Evolutionary conservation across 163 green algal species (phyloP), one percentile per base, ranked within the genome.

Genomic region (Volvox carteri): DNA sequence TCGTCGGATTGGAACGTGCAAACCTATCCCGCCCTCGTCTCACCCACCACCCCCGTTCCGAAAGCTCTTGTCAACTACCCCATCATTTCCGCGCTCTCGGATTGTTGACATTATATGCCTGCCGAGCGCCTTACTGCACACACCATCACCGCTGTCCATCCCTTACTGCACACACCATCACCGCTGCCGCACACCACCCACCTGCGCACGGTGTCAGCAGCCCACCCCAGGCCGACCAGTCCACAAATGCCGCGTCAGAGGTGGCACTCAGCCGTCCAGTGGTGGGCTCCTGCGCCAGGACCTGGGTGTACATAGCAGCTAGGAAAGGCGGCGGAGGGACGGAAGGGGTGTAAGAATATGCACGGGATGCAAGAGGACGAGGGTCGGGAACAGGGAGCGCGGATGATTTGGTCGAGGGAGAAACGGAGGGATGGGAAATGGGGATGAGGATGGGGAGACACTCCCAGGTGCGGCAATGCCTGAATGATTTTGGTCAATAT

Each of bases 151-250:
- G n/a, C n/a, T n/a, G n/a, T n/a, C n/a, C n/a, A n/a, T n/a, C n/a
- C n/a, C n/a, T n/a, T n/a, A n/a, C n/a, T n/a, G n/a, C n/a, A n/a
- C n/a, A n/a, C n/a, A n/a, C n/a, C n/a, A n/a, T n/a, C n/a, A n/a
- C n/a, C n/a, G n/a, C n/a, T 14, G 30, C 28, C 68, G 1, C 68
- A 78, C 68, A 28, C 68, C n/a, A 50, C 79, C 12, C 60, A 86
- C 92, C 93, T 3, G 93, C 90, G 88, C 91, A 94, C 18, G 91
- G 88, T 5, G 85, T 87, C 83, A 88, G 94, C 19, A 93, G 65
- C 30, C 94, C 94, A n/a, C 89, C 93, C 72, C 79, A 91, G 18
- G 58, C 50, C 1, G 21, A 84, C 84, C 88, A 94, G 89, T 96
- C 90, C 35, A 93, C 75, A 39, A 67, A 65, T 25, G 65, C 44